These are phyloP conservation scores for Brassica hybrid DNA, from an alignment of 441 rosid genomes.

Conservation along the genomic window DNA sequence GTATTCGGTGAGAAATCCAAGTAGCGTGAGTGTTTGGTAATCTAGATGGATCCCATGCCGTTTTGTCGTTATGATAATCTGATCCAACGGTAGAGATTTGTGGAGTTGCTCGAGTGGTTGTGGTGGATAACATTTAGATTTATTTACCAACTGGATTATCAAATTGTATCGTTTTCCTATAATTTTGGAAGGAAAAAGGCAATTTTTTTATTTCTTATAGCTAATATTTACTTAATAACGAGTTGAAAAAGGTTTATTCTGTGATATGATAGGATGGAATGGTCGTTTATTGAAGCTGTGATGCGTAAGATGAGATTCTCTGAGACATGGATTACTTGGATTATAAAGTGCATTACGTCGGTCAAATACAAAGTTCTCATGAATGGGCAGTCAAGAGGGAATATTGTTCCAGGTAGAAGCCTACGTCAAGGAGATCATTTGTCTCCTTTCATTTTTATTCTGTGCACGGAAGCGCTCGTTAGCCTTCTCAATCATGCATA, in stretches of 20 bases:
- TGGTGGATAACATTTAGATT: background rate
- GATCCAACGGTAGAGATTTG: conserved; percentile 28
- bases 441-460: too few species aligned
- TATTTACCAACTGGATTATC: background rate
- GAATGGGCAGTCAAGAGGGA: too few species aligned
- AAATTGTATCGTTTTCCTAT: background rate
- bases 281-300: too few species aligned
- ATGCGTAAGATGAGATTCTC: too few species aligned
- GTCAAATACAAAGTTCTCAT: too few species aligned
- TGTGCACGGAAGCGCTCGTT: too few species aligned
- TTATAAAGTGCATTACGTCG: too few species aligned
- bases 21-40: background rate
- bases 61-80: background rate
- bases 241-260: background rate
- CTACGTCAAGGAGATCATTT: too few species aligned
- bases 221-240: background rate
- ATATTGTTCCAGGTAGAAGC: too few species aligned
- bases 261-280: too few species aligned
- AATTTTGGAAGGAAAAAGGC: background rate
- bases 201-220: background rate
- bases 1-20: conserved; percentile 26
- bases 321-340: too few species aligned
- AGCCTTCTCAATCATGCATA: too few species aligned
- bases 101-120: background rate
- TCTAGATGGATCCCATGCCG: conserved; percentile 9